Conservation (phyloP, 2,329 filamentous ascomycete genomes). For the Mollisia scopiformis region DNA sequence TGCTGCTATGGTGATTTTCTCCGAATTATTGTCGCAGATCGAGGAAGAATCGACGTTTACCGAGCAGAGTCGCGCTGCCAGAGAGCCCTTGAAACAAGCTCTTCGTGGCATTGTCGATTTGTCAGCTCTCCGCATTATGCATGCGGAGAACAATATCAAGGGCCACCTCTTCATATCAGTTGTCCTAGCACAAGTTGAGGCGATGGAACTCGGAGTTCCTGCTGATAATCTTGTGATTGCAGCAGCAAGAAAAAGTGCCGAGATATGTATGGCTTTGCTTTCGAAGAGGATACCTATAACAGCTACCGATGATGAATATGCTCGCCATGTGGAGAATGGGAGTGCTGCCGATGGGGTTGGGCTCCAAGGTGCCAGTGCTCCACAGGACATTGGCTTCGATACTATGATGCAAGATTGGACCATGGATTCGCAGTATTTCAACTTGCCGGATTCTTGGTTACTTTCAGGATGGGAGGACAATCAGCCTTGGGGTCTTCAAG, state of each 20-base stretch:
- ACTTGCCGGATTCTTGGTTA: constrained; percentile 17
- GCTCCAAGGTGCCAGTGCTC: not conserved
- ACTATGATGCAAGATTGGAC: constrained; percentile 17
- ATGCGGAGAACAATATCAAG: constrained; percentile 50
- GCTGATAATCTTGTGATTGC: constrained; percentile 18
- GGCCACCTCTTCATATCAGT: constrained; percentile 44
- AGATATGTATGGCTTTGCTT: constrained; percentile 24
- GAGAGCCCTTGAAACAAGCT: constrained; percentile 38
- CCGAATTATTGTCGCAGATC: constrained; percentile 50
- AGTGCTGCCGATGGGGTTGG: not conserved
- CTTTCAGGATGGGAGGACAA: constrained; percentile 18
- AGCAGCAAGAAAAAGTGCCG: constrained; percentile 22
- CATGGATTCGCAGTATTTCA: constrained; percentile 16
- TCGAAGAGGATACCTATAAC: not conserved
- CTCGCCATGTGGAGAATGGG: constrained; percentile 10
- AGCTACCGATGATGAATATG: constrained; percentile 2
- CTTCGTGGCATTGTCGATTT: constrained; percentile 35
- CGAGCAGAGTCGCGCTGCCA: constrained; percentile 33
- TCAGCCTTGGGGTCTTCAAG: constrained; percentile 14
- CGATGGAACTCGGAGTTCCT: constrained; percentile 19
- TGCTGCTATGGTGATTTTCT: constrained; percentile 45
- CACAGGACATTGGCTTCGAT: constrained; percentile 1
- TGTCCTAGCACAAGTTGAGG: constrained; percentile 44
- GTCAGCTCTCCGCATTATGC: constrained; percentile 38
- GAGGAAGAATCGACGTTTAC: constrained; percentile 43